Base-by-base conservation (phyloP, 495 filamentous ascomycete species). In the Talaromyces nanjingensis region DNA sequence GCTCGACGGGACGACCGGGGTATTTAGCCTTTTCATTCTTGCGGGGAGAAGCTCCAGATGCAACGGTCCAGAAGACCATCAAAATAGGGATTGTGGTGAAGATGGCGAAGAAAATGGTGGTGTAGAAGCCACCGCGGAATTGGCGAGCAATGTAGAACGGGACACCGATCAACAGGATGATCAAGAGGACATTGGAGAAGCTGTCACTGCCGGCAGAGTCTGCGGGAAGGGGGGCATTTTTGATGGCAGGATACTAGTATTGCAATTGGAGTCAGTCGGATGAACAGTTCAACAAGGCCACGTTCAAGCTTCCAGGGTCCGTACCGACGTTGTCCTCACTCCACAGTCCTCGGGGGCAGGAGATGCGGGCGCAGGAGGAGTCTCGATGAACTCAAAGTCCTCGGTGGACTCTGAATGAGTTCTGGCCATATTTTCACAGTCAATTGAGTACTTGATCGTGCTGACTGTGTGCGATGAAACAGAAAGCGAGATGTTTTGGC, bases 381-480 rank as follows among this genome's bases (percentile, higher is more conserved):
- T 89, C 66, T 84, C 75, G 61, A 88, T 84, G 74, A 85, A 88
- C 73, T 88, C 86, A 73, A 88, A 86, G 71, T 87, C 84, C 73
- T 86, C 84, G 16, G 77, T 82, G 68, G 77, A 80, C 73, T 84
- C 80, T 62, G 81, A 79, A 49, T 76, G 74, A 59, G 72, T 72
- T 63, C 74, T 78, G 69, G 77, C 73, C 82, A 83, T 84, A 63
- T 65, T 73, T 63, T 63, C 25, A 60, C 56, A 66, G 65, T 60
- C 68, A 71, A 72, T 67, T 67, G 68, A 63, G 8, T 18, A 3
- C n/a, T 60, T 52, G 16, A 14, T 54, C 27, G 4, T 12, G 45
- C n/a, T 27, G 60, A 34, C 20, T 62, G 39, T 27, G 42, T 29
- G 42, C 29, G 25, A 8, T 47, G 60, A 42, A 16, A 42, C 37